These are phyloP conservation scores for Daldinia sp. DNA, from an alignment of 2,329 filamentous ascomycete genomes.

Conservation along the genomic window DNA sequence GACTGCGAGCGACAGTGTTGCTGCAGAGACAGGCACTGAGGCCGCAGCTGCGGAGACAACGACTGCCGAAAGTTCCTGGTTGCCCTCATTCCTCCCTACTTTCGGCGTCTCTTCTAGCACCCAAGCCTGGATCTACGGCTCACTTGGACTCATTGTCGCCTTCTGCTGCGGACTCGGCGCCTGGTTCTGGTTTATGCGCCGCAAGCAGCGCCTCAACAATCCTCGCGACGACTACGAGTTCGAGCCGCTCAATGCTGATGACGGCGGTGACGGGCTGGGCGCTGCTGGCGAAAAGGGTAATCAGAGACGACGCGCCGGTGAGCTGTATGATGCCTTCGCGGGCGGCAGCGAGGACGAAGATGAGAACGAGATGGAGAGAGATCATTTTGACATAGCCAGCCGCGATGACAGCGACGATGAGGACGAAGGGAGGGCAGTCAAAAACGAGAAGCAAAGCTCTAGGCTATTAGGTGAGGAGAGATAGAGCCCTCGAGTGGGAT, in stretches of 20 bases:
- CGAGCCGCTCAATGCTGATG: constrained; percentile 88
- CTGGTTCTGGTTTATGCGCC: constrained; percentile 84
- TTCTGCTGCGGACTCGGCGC: constrained; percentile 86
- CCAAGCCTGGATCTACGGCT: constrained; percentile 93
- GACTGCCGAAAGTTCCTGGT: constrained; percentile 69
- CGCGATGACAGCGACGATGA: constrained; percentile 58
- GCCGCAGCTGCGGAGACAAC: constrained; percentile 52
- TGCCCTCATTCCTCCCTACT: constrained; percentile 89
- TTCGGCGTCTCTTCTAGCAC: constrained; percentile 90
- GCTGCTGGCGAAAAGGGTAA: constrained; percentile 58
- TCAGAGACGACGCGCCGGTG: constrained; percentile 75
- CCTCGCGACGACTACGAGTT: constrained; percentile 91
- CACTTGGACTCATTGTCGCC: constrained; percentile 82
- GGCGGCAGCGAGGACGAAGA: constrained; percentile 85
- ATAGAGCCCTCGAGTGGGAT: constrained; percentile 19
- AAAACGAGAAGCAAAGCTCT: constrained; percentile 36
- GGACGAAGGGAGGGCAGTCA: constrained; percentile 6
- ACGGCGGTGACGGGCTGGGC: constrained; percentile 68
- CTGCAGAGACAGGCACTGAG: constrained; percentile 49
- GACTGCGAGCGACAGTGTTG: constrained; percentile 50
- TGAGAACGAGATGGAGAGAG: constrained; percentile 59
- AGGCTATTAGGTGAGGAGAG: constrained; percentile 37
- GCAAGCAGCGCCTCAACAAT: constrained; percentile 79
- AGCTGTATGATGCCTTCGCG: constrained; percentile 97
- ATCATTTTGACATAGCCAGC: constrained; percentile 56